A percentile compares a stretch with the other conserved stretches of the same genome.
phyloP scores from a whole-genome alignment of 192 early-diverging fungal species.

The Phlyctochytrium arcticum region DNA sequence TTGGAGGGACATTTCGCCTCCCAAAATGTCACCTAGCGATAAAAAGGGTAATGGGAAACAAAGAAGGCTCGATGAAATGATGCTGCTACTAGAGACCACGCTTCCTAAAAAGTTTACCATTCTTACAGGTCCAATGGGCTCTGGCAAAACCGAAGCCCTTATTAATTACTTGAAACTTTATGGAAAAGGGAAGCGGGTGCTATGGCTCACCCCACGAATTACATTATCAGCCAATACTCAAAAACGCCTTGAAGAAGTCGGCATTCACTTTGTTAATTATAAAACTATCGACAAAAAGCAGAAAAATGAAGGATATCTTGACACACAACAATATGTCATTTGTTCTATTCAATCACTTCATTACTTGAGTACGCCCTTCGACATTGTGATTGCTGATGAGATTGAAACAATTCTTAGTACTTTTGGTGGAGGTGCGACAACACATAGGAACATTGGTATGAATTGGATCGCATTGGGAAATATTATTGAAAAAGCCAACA shows the following conservation, averaged over 20 bases:
- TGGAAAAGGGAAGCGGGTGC: background rate
- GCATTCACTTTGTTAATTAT: constrained; percentile 10
- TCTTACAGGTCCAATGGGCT: constrained; percentile 10
- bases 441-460: background rate
- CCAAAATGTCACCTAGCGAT: too few relatives aligned
- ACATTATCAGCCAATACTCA: constrained; percentile 11
- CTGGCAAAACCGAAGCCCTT: constrained; percentile 12
- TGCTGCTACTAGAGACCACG: background rate
- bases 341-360: constrained; percentile 24
- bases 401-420: constrained; percentile 8
- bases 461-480: constrained; percentile 1
- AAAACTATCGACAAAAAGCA: background rate
- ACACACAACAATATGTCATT: background rate
- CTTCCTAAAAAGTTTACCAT: constrained; percentile 2
- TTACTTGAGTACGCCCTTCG: background rate
- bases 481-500: background rate
- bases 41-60: too few relatives aligned
- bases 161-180: background rate
- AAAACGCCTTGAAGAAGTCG: background rate
- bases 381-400: constrained; percentile 11
- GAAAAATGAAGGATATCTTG: background rate
- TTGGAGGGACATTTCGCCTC: background rate
- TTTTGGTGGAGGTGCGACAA: background rate
- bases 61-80: too few relatives aligned
- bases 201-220: constrained; percentile 18